Percentiles rank a stretch among this genome's conserved stretches.
phyloP scores from a whole-genome alignment of 2,329 filamentous ascomycete genomes.

The Talaromyces sp. region DNA sequence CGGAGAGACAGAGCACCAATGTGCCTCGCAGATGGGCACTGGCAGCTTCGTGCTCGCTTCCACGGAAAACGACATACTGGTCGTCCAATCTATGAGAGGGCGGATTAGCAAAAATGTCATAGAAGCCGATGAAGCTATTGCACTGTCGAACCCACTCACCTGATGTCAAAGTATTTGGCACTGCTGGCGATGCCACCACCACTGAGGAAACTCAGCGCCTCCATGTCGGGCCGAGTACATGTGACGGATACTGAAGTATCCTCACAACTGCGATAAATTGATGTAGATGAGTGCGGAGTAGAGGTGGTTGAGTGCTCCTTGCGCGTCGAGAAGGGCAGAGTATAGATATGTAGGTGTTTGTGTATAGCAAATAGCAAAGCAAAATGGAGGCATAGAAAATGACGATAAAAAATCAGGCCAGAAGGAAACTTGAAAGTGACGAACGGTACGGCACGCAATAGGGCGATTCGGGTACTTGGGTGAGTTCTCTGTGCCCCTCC shows the following conservation, averaged over 20 bases:
- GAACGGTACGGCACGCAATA: neutral
- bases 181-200: constrained; percentile 41
- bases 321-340: neutral
- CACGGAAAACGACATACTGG: constrained; percentile 75
- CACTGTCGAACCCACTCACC: constrained; percentile 28
- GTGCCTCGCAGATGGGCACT: constrained; percentile 71
- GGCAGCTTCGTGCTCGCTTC: constrained; percentile 69
- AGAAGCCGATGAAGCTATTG: neutral
- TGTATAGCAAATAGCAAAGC: neutral
- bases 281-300: neutral
- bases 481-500: constrained; percentile 5
- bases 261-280: neutral
- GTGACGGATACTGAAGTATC: neutral
- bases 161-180: constrained; percentile 50
- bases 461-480: neutral
- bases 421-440: neutral
- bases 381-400: neutral
- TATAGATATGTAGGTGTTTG: neutral
- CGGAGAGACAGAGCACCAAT: constrained; percentile 68
- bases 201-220: constrained; percentile 48
- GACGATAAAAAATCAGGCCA: neutral
- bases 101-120: neutral
- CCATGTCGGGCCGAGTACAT: constrained; percentile 21
- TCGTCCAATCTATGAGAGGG: constrained; percentile 62
- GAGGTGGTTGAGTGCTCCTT: neutral